Base-by-base conservation (phyloP, 2,329 filamentous ascomycete species). In the Coleophoma eucalyptorum region DNA sequence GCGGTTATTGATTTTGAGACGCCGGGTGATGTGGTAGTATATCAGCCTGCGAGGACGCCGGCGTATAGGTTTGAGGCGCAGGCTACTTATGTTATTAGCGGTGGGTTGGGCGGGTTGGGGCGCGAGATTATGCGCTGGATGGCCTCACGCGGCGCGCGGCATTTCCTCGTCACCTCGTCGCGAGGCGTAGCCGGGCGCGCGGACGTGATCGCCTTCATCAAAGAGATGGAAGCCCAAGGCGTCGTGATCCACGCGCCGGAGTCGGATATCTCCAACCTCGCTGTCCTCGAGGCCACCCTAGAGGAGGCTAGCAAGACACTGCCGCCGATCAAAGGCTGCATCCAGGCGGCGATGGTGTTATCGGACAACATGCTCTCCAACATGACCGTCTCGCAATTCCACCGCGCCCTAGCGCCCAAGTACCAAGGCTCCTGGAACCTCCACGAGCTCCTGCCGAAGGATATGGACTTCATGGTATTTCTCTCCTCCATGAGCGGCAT, bases 111-210 rank as follows among this genome's bases (percentile, higher is more conserved):
- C 11, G 48, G 48, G n/a, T 20, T 50, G 7, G 48, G 48, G 18
- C 42, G 43, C 10, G 16, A 16, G 11, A 21, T 46, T 2, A 32
- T 33, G 10, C 31, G 18, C 15, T 50, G 43, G 42, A 50, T 50
- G 43, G 48, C 33, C n/a, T 31, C 60, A 0, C 60, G 62, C 40
- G 71, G 71, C 0, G 72, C 72, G 6, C 59, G 58, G 31, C 53
- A 68, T 48, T 55, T 74, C 13, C 61, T 72, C n/a, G 61, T 71
- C 13, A 60, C 69, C 1, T 71, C 68, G 11, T 58, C 67, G 21
- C 19, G 15, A 16, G 40, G 40, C 16, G 19, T 12, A 19, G 19
- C 5, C 12, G 15, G 20, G 12, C 15, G 3, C 16, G 15, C 40
- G 16, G 12, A 15, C 16, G 20, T 12, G 19, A n/a, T n/a, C 13